phyloP scores from a whole-genome alignment of 345 rosid genomes.

The Carallia pectinifolia region DNA sequence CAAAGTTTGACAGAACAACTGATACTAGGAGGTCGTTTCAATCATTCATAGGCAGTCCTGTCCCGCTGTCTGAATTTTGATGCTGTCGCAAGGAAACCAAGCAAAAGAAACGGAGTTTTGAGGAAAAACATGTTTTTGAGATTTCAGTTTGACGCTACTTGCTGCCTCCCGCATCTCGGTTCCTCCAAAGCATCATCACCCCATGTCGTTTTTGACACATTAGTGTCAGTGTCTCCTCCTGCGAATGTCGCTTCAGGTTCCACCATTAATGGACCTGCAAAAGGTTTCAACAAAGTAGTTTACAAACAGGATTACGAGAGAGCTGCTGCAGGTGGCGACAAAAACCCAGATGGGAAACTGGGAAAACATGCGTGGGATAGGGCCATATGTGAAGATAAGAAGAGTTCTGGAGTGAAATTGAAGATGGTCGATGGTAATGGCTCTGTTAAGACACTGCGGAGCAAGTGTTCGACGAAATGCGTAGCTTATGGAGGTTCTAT shows the following conservation, averaged over 20 bases:
- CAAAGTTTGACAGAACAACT: too few relatives aligned
- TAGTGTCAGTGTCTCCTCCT: conserved; percentile 36
- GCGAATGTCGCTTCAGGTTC: conserved; percentile 26
- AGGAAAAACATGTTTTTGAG: conserved; percentile 47
- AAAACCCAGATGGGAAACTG: conserved; percentile 33
- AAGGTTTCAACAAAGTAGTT: conserved; percentile 22
- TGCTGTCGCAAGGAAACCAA: too few relatives aligned
- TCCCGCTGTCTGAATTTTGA: too few relatives aligned
- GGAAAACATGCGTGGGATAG: conserved; percentile 7
- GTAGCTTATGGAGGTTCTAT: conserved; percentile 60
- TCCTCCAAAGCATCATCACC: conserved; percentile 41
- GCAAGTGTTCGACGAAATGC: conserved; percentile 85
- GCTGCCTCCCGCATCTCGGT: conserved; percentile 43
- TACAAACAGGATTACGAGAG: conserved; percentile 19
- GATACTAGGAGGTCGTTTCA: too few relatives aligned
- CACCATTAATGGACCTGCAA: conserved; percentile 26
- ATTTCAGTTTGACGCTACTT: conserved; percentile 42
- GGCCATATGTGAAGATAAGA: conserved; percentile 24
- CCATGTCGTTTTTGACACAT: conserved; percentile 1
- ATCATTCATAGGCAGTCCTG: too few relatives aligned
- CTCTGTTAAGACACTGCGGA: conserved; percentile 33
- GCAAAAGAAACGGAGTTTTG: too few relatives aligned
- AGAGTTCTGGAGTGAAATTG: conserved; percentile 3
- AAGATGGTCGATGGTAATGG: conserved; percentile 5
- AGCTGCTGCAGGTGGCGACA: conserved; percentile 13